A percentile compares a stretch with the other conserved stretches of the same genome.
Evolutionary conservation across 805 yeast species (phyloP).

Genomic region (Nakazawaea pomicola): DNA sequence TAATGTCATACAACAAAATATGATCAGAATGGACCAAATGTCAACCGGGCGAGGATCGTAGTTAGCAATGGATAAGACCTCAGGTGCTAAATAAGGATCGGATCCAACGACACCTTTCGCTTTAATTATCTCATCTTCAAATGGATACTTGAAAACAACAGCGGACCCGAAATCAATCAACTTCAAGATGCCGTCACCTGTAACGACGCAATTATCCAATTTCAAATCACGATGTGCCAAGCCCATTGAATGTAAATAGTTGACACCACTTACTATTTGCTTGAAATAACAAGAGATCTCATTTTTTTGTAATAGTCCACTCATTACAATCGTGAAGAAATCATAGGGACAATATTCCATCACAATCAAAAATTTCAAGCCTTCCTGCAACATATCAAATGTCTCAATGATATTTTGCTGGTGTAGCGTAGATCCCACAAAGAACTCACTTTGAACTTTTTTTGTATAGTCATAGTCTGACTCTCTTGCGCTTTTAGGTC

Average conservation of each 20-base stretch:
- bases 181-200: conserved; percentile 68
- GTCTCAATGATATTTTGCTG: conserved; percentile 82
- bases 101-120: conserved; percentile 91
- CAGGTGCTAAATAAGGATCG: conserved; percentile 95
- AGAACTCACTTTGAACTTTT: conserved; percentile 78
- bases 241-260: conserved; percentile 74
- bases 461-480: conserved; percentile 63
- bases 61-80: conserved; percentile 49
- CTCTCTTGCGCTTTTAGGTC: conserved; percentile 60
- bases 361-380: conserved; percentile 58
- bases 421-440: conserved; percentile 70
- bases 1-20: conserved; percentile 85
- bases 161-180: conserved; percentile 94
- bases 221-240: conserved; percentile 91
- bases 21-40: conserved; percentile 91
- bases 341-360: conserved; percentile 95
- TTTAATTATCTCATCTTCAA: conserved; percentile 47
- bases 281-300: conserved; percentile 80
- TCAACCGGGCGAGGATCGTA: conserved; percentile 90
- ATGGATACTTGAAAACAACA: conserved; percentile 69
- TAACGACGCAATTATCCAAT: conserved; percentile 89
- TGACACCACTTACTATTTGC: conserved; percentile 73
- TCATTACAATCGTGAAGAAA: conserved; percentile 90
- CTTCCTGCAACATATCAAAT: conserved; percentile 71
- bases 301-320: conserved; percentile 64